phyloP scores from a whole-genome alignment of 2,329 filamentous ascomycete genomes.

The Colletotrichum zoysiae region DNA sequence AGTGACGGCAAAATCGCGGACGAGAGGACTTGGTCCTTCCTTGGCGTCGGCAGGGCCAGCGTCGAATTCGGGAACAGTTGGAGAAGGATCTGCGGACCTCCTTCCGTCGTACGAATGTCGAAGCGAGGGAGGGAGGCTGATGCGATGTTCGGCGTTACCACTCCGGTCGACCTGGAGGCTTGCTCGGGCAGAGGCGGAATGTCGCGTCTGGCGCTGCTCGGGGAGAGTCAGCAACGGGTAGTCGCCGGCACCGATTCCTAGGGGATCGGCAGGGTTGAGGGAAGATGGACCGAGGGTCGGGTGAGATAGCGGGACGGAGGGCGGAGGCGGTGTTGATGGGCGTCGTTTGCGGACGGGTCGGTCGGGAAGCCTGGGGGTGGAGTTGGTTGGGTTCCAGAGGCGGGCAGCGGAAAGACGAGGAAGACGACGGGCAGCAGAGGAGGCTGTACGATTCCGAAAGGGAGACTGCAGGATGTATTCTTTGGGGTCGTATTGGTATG shows the following conservation, averaged over 20 bases:
- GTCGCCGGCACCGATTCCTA: constrained; percentile 57
- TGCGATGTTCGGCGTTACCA: constrained; percentile 60
- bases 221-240: constrained; percentile 65
- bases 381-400: constrained; percentile 73
- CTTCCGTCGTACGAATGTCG: constrained; percentile 67
- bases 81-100: constrained; percentile 51
- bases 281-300: constrained; percentile 56
- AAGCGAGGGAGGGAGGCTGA: constrained; percentile 67
- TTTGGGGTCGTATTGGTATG: constrained; percentile 39
- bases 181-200: constrained; percentile 57
- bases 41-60: constrained; percentile 34
- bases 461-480: constrained; percentile 51
- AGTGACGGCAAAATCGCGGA: constrained; percentile 36
- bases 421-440: constrained; percentile 49
- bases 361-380: constrained; percentile 61
- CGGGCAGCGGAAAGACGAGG: constrained; percentile 61
- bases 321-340: constrained; percentile 66
- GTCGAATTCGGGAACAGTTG: constrained; percentile 43
- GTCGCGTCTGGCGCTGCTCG: constrained; percentile 62
- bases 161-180: constrained; percentile 65
- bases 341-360: constrained; percentile 57
- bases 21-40: constrained; percentile 42
- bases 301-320: constrained; percentile 63
- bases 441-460: constrained; percentile 59
- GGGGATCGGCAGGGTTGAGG: constrained; percentile 52